Evolutionary conservation across 371 early-diverging fungal species (phyloP), one percentile per base, ranked within the genome.

Genomic region (Rhizomucor miehei): DNA sequence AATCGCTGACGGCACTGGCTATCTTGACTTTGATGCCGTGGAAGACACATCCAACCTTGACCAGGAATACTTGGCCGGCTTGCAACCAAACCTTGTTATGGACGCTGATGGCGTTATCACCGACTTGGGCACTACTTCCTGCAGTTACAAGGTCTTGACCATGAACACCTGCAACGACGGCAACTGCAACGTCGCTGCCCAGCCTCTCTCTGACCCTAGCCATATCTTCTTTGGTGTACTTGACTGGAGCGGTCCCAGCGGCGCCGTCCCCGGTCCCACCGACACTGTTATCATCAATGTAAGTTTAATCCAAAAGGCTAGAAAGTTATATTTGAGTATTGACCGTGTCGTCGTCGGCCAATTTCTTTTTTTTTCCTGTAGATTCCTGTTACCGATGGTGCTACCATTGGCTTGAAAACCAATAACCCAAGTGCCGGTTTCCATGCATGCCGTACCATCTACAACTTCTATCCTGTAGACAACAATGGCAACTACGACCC

Each of bases 401-500:
- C 29, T 6, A 62, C 62, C 9, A 46, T 62, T 19, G 20, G 23
- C 9, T 20, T 69, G 9, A 23, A 13, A n/a, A 39, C 48, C 1
- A 45, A 59, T 34, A 19, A 59, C 3, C 53, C 54, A 14, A 37
- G 43, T 16, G 1, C 14, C 1, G 68, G 61, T 1, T 48, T 53
- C 12, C 5, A 45, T 17, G 13, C 17, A 4, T 65, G 62, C 19
- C 47, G 25, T 1, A 41, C 56, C 0, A 49, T 68, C 35, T 65
- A 48, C 17, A 62, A 68, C 48, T 59, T 65, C 10, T 68, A 65
- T 17, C 62, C 69, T 4, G 48, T 51, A 1, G 62, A 65, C 45
- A 12, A 12, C 0, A 12, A 16, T 13, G 62, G 62, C 9, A 39
- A 44, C 9, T 69, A 54, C 16, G 8, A 38, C 12, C 11, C 48